A percentile compares a stretch with the other conserved stretches of the same genome.
Evolutionary conservation across 345 rosid species (phyloP).

Genomic region (Gossypium mustelinum): DNA sequence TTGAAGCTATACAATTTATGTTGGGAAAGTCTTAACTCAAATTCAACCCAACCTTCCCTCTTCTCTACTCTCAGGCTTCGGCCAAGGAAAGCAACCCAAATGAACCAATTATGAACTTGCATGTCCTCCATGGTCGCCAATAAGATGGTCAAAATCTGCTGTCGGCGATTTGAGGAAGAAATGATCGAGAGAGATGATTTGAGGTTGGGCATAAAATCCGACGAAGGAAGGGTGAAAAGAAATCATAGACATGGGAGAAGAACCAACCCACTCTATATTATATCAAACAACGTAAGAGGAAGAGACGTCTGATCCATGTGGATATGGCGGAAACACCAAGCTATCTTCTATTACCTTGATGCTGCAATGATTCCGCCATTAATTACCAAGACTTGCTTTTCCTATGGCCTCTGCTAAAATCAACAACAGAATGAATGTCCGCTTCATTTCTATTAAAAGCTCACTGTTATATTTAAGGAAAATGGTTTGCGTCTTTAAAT

Average conservation of each 20-base stretch:
- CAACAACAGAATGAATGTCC: no score
- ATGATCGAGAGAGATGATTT: no score
- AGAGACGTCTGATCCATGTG: conserved; percentile 1
- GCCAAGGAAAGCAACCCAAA: no score
- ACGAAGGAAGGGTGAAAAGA: conserved; percentile 19
- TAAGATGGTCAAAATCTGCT: conserved; percentile 21
- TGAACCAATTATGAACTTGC: not conserved
- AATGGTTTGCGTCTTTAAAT: no score
- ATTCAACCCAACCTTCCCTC: conserved; percentile 28
- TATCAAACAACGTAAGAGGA: conserved; percentile 33
- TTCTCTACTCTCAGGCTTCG: conserved; percentile 22
- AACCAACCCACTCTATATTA: conserved; percentile 45
- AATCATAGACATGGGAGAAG: conserved; percentile 39
- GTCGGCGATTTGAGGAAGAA: not conserved
- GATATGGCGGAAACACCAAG: conserved; percentile 12
- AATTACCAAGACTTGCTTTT: not conserved
- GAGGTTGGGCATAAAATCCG: conserved; percentile 16
- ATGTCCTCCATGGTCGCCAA: conserved; percentile 10
- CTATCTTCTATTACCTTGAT: not conserved
- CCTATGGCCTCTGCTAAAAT: no score
- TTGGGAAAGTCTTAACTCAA: conserved; percentile 25
- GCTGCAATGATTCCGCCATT: not conserved
- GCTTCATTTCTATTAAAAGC: no score
- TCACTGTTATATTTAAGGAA: no score
- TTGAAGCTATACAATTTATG: conserved; percentile 25